Percentiles rank a stretch among this genome's conserved stretches.
phyloP scores from a whole-genome alignment of 495 filamentous ascomycete genomes.

The Chaetomium cochliodes region DNA sequence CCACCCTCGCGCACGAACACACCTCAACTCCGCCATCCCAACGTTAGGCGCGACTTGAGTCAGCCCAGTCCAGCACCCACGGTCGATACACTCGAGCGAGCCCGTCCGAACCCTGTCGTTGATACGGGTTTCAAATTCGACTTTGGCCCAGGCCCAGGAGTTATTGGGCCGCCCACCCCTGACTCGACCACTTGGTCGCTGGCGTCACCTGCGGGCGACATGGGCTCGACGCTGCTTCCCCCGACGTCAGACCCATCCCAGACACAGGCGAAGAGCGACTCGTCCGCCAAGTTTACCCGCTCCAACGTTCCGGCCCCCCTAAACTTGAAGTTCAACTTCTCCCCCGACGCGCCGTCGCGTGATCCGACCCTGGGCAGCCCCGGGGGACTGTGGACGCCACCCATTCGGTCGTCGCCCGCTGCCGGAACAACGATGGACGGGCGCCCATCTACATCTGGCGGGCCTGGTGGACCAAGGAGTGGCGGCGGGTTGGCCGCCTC shows the following conservation, averaged over 20 bases:
- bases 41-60: constrained; percentile 14
- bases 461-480: background rate
- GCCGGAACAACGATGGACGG: constrained; percentile 14
- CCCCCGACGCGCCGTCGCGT: constrained; percentile 31
- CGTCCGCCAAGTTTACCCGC: constrained; percentile 18
- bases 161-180: constrained; percentile 26
- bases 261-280: background rate
- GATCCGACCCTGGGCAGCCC: constrained; percentile 18
- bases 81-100: background rate
- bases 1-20: constrained; percentile 28
- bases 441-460: constrained; percentile 18
- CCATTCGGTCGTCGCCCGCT: constrained; percentile 17
- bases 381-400: constrained; percentile 28
- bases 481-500: constrained; percentile 14
- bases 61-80: constrained; percentile 15
- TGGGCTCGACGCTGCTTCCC: background rate
- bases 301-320: constrained; percentile 30
- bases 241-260: constrained; percentile 1
- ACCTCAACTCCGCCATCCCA: constrained; percentile 26
- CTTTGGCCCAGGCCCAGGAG: constrained; percentile 26
- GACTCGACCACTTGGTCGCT: constrained; percentile 35
- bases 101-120: constrained; percentile 10
- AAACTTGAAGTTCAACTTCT: constrained; percentile 34
- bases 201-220: constrained; percentile 19
- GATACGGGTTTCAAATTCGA: constrained; percentile 37